These are phyloP conservation scores for Didymosphaeria variabile DNA, from an alignment of 2,329 filamentous ascomycete genomes.

Conservation along the genomic window DNA sequence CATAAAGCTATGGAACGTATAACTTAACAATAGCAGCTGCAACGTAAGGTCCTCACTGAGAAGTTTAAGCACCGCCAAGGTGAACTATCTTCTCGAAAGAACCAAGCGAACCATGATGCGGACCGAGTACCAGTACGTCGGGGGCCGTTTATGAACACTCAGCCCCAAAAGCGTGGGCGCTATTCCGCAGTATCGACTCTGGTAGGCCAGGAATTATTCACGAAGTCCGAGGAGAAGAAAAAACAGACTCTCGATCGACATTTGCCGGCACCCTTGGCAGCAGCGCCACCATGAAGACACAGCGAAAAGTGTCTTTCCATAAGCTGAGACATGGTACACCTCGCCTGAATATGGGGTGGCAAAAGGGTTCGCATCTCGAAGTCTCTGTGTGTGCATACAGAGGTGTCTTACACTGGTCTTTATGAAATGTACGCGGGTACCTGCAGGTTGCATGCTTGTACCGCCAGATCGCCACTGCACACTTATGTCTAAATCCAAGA, in stretches of 20 bases:
- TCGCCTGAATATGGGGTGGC: not conserved
- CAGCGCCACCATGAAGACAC: not conserved
- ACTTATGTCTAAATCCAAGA: not conserved
- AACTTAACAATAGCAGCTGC: not conserved
- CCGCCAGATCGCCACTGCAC: not conserved
- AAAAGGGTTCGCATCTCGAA: not conserved
- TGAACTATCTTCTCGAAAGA: not conserved
- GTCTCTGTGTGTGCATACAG: not conserved
- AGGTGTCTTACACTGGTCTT: not conserved
- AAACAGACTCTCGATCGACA: not conserved
- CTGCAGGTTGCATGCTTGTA: not conserved
- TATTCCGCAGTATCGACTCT: not conserved
- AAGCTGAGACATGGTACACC: not conserved
- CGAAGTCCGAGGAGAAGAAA: conserved; percentile 11
- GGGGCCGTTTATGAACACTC: conserved; percentile 5
- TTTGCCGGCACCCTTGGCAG: not conserved
- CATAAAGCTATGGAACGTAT: not conserved
- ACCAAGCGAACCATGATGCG: not conserved
- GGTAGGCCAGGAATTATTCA: conserved; percentile 1
- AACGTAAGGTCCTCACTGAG: not conserved
- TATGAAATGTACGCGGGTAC: not conserved
- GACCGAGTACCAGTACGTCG: conserved; percentile 3
- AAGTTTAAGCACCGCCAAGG: not conserved
- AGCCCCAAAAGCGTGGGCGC: conserved; percentile 3
- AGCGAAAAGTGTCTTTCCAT: not conserved